Evolutionary conservation across 129 eudicot genomes (phyloP).

Genomic region (Chrysanthemum makinoi): DNA sequence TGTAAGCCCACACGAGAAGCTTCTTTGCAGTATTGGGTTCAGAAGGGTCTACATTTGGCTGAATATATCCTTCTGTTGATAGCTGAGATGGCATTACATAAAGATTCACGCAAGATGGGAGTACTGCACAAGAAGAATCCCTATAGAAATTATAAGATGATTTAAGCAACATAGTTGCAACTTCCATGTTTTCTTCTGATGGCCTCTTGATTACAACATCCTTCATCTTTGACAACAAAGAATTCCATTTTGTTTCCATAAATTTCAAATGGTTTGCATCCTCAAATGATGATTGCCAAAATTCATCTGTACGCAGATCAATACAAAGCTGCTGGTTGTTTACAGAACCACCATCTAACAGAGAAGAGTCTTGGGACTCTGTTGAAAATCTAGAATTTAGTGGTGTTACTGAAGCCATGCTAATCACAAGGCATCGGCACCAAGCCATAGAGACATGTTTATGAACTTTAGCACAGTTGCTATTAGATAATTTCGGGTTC

Average conservation of each 20-base stretch:
- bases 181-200: conserved; percentile 77
- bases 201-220: conserved; percentile 69
- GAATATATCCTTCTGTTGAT: conserved; percentile 52
- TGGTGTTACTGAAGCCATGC: conserved; percentile 75
- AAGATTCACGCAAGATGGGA: conserved; percentile 77
- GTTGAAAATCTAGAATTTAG: conserved; percentile 48
- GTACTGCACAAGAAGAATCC: conserved; percentile 75
- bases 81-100: conserved; percentile 70
- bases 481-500: conserved; percentile 85
- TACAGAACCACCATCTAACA: conserved; percentile 38
- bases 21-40: conserved; percentile 77
- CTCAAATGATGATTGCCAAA: conserved; percentile 80
- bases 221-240: conserved; percentile 70
- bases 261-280: conserved; percentile 53
- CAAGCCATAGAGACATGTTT: conserved; percentile 85
- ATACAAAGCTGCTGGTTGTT: conserved; percentile 68
- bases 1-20: conserved; percentile 91
- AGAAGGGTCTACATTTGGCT: conserved; percentile 60
- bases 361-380: conserved; percentile 38
- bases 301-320: conserved; percentile 70
- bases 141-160: conserved; percentile 77
- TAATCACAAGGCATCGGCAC: conserved; percentile 82
- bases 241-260: conserved; percentile 70
- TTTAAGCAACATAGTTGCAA: conserved; percentile 65
- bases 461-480: conserved; percentile 66